These are phyloP conservation scores for Dipsacomyces acuminosporus DNA, from an alignment of 371 early-diverging fungal species.

Conservation along the genomic window DNA sequence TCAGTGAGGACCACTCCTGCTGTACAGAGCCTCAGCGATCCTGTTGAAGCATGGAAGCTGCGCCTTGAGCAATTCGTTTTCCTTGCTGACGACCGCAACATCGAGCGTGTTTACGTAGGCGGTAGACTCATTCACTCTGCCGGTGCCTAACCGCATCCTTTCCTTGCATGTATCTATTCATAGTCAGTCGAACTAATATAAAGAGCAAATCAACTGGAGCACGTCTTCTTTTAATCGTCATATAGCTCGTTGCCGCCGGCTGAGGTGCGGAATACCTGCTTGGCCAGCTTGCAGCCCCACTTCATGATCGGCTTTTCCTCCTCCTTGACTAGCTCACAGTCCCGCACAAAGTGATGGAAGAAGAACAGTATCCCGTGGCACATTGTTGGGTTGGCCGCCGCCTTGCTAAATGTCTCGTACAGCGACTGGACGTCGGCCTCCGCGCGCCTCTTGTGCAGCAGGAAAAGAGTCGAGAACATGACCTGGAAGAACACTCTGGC, in stretches of 20 bases:
- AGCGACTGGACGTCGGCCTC: constrained; percentile 49
- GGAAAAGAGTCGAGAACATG: constrained; percentile 49
- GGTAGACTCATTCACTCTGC: constrained; percentile 44
- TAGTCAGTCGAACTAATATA: background rate
- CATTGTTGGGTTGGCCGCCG: constrained; percentile 55
- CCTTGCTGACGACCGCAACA: constrained; percentile 59
- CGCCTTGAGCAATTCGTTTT: constrained; percentile 58
- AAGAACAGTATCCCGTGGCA: constrained; percentile 71
- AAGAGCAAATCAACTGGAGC: background rate
- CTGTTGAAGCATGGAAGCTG: constrained; percentile 24
- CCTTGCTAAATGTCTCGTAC: constrained; percentile 57
- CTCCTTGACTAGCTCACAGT: constrained; percentile 45
- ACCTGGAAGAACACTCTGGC: constrained; percentile 65
- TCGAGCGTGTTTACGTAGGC: constrained; percentile 51
- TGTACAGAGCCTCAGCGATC: constrained; percentile 4
- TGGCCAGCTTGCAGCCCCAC: constrained; percentile 60
- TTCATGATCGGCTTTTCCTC: constrained; percentile 55
- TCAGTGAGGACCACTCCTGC: constrained; percentile 13
- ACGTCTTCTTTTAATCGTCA: background rate
- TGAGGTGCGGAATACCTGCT: constrained; percentile 52
- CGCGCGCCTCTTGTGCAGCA: constrained; percentile 14
- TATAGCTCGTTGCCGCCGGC: constrained; percentile 18
- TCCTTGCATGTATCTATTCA: background rate
- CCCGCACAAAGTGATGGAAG: constrained; percentile 60
- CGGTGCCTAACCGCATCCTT: constrained; percentile 33